Evolutionary conservation across 805 yeast genomes (phyloP).

Genomic region (Alloascoidea hylecoeti): DNA sequence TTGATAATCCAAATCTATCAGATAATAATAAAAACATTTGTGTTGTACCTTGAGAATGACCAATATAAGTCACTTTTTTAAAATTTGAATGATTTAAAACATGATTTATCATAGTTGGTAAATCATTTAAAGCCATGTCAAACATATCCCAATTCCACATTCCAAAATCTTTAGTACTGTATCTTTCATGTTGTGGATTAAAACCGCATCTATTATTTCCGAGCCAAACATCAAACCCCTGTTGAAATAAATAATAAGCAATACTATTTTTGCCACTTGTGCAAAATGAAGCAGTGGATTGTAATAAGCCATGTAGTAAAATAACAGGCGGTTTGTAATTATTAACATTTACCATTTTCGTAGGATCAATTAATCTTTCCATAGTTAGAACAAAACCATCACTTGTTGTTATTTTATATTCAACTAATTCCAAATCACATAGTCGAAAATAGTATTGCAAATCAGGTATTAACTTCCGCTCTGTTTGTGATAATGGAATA

Average conservation of each 20-base stretch:
- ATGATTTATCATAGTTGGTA: slow-evolving; percentile 57
- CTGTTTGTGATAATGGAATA: slow-evolving; percentile 16
- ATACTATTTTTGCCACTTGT: slow-evolving; percentile 74
- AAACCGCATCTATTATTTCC: slow-evolving; percentile 89
- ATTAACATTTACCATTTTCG: slow-evolving; percentile 15
- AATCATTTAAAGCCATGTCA: slow-evolving; percentile 71
- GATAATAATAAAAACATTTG: slow-evolving; percentile 65
- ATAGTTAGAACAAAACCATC: slow-evolving; percentile 71
- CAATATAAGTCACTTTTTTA: slow-evolving; percentile 43
- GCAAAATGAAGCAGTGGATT: slow-evolving; percentile 75
- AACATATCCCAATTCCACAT: slow-evolving; percentile 93
- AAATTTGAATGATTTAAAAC: slow-evolving; percentile 28
- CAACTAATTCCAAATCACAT: slow-evolving; percentile 43
- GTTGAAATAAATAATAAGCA: slow-evolving; percentile 36
- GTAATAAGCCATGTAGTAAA: slow-evolving; percentile 75
- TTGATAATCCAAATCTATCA: slow-evolving; percentile 17
- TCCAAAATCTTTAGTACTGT: slow-evolving; percentile 24
- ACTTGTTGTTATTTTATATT: slow-evolving; percentile 46
- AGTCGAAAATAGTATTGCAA: slow-evolving; percentile 55
- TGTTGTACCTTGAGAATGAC: slow-evolving; percentile 92
- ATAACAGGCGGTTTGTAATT: slow-evolving; percentile 44
- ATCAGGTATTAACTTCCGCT: slow-evolving; percentile 29
- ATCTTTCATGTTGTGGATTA: slow-evolving; percentile 45
- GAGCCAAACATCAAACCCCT: slow-evolving; percentile 79
- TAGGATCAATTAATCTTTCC: slow-evolving; percentile 45